These are phyloP conservation scores for Salisapilia sapeloensis DNA, from an alignment of 352 stramenopile species.

Conservation along the genomic window DNA sequence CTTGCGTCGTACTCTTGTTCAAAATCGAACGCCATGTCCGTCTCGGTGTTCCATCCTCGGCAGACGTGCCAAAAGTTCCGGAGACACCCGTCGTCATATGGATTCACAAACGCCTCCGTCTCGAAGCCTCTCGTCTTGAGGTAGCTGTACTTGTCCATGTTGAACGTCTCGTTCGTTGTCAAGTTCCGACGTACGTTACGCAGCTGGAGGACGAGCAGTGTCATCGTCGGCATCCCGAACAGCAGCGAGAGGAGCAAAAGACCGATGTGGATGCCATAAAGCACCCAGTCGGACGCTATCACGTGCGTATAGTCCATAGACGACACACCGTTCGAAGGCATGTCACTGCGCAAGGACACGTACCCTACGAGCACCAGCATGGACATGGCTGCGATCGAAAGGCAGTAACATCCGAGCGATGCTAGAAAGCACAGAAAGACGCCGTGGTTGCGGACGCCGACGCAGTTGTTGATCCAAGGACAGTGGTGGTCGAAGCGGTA, in stretches of 20 bases:
- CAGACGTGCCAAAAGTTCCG: slow-evolving; percentile 47
- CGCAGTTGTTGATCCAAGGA: slow-evolving; percentile 78
- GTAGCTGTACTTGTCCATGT: slow-evolving; percentile 80
- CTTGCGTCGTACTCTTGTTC: slow-evolving; percentile 1
- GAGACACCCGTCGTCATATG: slow-evolving; percentile 41
- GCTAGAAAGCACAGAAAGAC: slow-evolving; percentile 58
- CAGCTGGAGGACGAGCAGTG: slow-evolving; percentile 43
- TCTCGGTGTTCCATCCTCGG: slow-evolving; percentile 7
- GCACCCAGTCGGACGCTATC: slow-evolving; percentile 16
- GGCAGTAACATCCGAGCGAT: slow-evolving; percentile 27
- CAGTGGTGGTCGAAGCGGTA: slow-evolving; percentile 76
- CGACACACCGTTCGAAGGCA: too few species aligned
- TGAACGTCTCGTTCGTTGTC: slow-evolving; percentile 80
- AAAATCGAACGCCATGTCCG: slow-evolving; percentile 6
- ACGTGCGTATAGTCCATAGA: too few species aligned
- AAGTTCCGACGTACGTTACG: slow-evolving; percentile 56
- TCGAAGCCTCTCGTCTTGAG: slow-evolving; percentile 61
- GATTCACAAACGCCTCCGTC: slow-evolving; percentile 67
- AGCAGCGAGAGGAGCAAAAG: slow-evolving; percentile 35
- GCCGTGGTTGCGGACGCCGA: slow-evolving; percentile 53
- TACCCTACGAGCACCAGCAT: slow-evolving; percentile 22
- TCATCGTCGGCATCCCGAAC: slow-evolving; percentile 47
- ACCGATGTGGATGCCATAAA: slow-evolving; percentile 33
- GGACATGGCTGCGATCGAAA: slow-evolving; percentile 21
- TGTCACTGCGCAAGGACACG: slow-evolving; percentile 27